phyloP scores from a whole-genome alignment of 345 rosid species.

The Excoecaria agallocha region DNA sequence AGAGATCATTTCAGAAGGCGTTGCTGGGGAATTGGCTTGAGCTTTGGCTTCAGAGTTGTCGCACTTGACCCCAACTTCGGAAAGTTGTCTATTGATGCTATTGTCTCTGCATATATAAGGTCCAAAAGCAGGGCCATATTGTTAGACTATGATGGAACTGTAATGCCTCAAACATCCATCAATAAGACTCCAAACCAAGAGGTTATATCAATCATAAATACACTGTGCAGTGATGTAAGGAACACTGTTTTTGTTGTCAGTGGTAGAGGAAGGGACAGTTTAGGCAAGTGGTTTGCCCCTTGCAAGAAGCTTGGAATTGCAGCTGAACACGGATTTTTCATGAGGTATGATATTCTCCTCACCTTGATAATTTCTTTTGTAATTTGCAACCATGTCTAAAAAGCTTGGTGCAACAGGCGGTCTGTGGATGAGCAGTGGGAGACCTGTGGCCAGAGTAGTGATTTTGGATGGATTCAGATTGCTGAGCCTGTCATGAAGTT shows the following conservation, averaged over 20 bases:
- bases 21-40: constrained; percentile 73
- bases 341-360: constrained; percentile 44
- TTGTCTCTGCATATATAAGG: constrained; percentile 51
- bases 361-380: neutral
- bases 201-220: constrained; percentile 52
- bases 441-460: constrained; percentile 46
- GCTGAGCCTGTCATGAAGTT: constrained; percentile 71
- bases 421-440: constrained; percentile 47
- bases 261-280: constrained; percentile 64
- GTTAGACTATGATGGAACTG: constrained; percentile 72
- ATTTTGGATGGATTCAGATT: constrained; percentile 65
- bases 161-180: constrained; percentile 65
- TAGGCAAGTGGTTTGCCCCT: constrained; percentile 64
- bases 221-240: constrained; percentile 50
- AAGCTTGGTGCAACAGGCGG: constrained; percentile 40
- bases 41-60: constrained; percentile 75
- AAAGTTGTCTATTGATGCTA: constrained; percentile 52
- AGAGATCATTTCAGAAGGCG: constrained; percentile 68
- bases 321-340: constrained; percentile 65
- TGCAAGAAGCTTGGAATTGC: constrained; percentile 64
- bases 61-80: constrained; percentile 69
- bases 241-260: constrained; percentile 64
- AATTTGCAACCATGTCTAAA: constrained; percentile 9
- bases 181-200: constrained; percentile 53
- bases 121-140: constrained; percentile 62